These are phyloP conservation scores for Lentinula aciculospora DNA, from an alignment of 768 basidiomycete species.

Conservation along the genomic window DNA sequence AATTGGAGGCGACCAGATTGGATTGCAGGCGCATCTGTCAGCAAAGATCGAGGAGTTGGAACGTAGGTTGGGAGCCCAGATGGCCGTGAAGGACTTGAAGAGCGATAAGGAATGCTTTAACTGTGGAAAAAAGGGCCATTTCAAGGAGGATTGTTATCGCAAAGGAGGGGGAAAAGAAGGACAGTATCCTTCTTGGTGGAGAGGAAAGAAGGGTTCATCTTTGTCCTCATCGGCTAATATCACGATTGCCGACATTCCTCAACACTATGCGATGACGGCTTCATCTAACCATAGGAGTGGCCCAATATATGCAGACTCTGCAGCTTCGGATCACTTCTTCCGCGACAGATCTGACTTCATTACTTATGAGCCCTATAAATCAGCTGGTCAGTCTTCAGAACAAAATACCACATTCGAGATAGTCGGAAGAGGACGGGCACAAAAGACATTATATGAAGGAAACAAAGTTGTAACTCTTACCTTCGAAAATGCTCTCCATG, in stretches of 20 bases:
- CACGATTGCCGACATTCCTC: background rate
- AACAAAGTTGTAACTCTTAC: background rate
- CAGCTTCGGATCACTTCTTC: background rate
- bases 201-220: background rate
- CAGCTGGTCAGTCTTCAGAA: no score
- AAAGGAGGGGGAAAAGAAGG: background rate
- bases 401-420: no score
- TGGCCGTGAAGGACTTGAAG: background rate
- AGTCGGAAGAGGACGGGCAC: no score
- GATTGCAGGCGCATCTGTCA: background rate
- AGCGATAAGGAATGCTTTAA: background rate
- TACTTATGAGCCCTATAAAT: background rate
- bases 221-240: background rate
- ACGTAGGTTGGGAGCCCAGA: background rate
- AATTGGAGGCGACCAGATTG: background rate
- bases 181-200: background rate
- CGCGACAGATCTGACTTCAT: background rate
- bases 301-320: background rate
- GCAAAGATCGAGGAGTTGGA: background rate
- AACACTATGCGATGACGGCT: background rate
- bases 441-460: no score
- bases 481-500: background rate
- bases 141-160: background rate
- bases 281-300: background rate
- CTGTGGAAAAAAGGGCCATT: background rate